A percentile compares a stretch with the other conserved stretches of the same genome.
These are phyloP conservation scores for Myxozyma geophila DNA, from an alignment of 805 yeast species.

Conservation along the genomic window DNA sequence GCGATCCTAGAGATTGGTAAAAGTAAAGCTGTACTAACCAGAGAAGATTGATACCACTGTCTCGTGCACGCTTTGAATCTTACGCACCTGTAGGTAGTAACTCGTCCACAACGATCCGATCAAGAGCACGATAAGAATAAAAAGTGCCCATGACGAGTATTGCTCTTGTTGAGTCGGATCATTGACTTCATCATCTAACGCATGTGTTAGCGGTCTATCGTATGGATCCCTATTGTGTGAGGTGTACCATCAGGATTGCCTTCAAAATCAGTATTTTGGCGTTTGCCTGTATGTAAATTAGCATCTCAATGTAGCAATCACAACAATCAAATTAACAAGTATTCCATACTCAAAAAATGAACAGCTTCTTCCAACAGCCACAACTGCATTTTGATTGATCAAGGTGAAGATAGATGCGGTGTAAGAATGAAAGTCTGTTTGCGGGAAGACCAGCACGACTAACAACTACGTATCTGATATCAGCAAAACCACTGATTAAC, in stretches of 20 bases:
- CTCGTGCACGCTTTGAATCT: conserved; percentile 96
- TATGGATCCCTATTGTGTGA: neutral
- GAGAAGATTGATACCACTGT: conserved; percentile 94
- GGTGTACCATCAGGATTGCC: conserved; percentile 31
- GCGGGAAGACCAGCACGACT: neutral
- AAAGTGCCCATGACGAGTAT: conserved; percentile 96
- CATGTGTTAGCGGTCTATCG: neutral
- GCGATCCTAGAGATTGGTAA: neutral
- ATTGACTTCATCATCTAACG: conserved; percentile 17
- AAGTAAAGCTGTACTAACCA: conserved; percentile 65
- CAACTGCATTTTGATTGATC: neutral
- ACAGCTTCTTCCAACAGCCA: neutral
- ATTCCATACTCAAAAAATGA: neutral
- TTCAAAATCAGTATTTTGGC: conserved; percentile 33
- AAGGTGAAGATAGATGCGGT: neutral
- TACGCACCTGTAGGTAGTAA: conserved; percentile 85
- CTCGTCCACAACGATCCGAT: conserved; percentile 94
- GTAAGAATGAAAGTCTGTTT: neutral
- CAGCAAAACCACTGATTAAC: no score
- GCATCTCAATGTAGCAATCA: neutral
- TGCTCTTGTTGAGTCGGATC: conserved; percentile 94
- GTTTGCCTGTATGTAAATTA: conserved; percentile 14
- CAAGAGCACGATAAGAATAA: conserved; percentile 76
- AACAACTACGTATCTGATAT: no score
- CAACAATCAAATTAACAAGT: neutral